Evolutionary conservation across 371 early-diverging fungal genomes (phyloP), one percentile per base, ranked within the genome.

Genomic region (Mucor indicus): DNA sequence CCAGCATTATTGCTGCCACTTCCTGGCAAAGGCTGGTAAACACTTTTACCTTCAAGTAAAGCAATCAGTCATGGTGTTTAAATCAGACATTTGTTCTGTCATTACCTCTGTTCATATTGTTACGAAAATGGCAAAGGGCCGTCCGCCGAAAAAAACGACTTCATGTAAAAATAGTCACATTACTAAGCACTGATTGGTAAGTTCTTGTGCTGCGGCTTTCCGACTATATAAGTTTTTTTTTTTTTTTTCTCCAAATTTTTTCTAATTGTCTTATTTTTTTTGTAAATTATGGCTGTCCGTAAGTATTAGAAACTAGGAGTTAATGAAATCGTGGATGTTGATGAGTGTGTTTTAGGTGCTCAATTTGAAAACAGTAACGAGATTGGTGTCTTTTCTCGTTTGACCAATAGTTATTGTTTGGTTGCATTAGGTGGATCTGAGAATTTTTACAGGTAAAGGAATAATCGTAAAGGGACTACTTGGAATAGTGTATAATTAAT

Each of bases 321-420:
- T 39, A 11, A 47, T n/a, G 15, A 4, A 33, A 17, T n/a, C n/a
- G 30, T 21, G 10, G 5, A 17, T 17, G 46, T 32, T 9, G 9
- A 30, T 9, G 11, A 30, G 13, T 30, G 31, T 30, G 13, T 30
- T 33, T 33, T 33, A 50, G 50, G 50, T 42, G 91, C 92, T 42
- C 96, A 96, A 83, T 99, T 99, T 77, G 99, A 99, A 83, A 98
- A 98, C 79, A 93, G 85, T 75, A 92, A 93, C 77, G 99, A 99
- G 69, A 91, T 99, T 69, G 99, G 99, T 51, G 98, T 98, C 43
- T 99, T 98, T 63, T 83, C 98, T 60, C 84, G 89, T 64, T 87
- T 99, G 50, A 99, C 99, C 65, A 99, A 99, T 83, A 90, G 93
- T 38, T 99, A 99, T 80, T 95, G 96, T 72, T 82, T 99, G 57